A percentile compares a stretch with the other conserved stretches of the same genome.
Conservation (phyloP, 495 filamentous ascomycete genomes). For the Podospora sp. region DNA sequence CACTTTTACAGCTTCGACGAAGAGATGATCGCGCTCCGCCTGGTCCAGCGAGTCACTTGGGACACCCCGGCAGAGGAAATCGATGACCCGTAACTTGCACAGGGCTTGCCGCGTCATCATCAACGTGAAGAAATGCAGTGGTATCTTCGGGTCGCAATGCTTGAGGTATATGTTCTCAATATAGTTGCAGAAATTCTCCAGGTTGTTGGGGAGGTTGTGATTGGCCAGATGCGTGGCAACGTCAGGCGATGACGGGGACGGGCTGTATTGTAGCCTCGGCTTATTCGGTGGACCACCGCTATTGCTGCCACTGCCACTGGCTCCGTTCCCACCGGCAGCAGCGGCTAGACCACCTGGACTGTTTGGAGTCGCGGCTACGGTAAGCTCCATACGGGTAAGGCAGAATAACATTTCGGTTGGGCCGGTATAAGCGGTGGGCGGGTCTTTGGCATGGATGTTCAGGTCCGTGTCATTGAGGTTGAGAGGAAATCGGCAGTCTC, state of each 20-base stretch:
- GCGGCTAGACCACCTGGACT: not conserved
- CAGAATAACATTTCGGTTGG: conserved; percentile 57
- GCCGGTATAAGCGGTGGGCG: conserved; percentile 44
- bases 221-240: conserved; percentile 51
- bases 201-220: conserved; percentile 50
- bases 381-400: conserved; percentile 53
- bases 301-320: not conserved
- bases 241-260: conserved; percentile 37
- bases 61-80: conserved; percentile 35
- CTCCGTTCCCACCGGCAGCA: not conserved
- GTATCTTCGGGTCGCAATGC: conserved; percentile 62
- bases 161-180: conserved; percentile 63
- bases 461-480: conserved; percentile 62
- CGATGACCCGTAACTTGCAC: conserved; percentile 50
- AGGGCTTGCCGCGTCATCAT: conserved; percentile 52
- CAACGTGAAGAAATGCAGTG: conserved; percentile 57
- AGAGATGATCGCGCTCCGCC: conserved; percentile 47
- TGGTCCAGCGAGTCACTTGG: conserved; percentile 34
- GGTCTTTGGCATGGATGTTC: conserved; percentile 49
- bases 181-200: conserved; percentile 56
- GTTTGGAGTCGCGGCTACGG: conserved; percentile 48
- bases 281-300: conserved; percentile 19
- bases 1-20: conserved; percentile 52
- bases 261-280: conserved; percentile 41
- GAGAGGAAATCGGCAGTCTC: conserved; percentile 52